Base-by-base conservation (phyloP, 305 asterid species). In the Fraxinus baroniana region DNA sequence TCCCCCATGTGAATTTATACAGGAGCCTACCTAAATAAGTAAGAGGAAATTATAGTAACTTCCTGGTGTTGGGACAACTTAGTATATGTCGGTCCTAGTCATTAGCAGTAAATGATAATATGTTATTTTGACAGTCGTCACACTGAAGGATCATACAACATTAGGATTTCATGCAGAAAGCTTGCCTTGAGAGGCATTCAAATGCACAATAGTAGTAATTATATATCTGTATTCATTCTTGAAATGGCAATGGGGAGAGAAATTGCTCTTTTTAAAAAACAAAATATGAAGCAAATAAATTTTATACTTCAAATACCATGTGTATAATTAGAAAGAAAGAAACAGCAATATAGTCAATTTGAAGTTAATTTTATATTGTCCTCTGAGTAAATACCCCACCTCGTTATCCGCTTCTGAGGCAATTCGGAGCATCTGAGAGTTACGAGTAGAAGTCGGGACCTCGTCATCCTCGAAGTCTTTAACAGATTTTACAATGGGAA, bases 391-490 rank as follows among this genome's bases (percentile, higher is more conserved):
- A 85, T 37, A 35, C 17, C 77, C 10, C 76, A 94, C 98, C 97
- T 96, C 99, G 80, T 76, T 86, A 35, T 96, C 99, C 62, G 90
- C 90, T 82, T 94, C 99, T 0, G 94, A 91, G 74, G 93, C 91
- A 2, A 92, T 88, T 5, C 98, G 99, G 85, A 94, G 90, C 79
- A 94, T 88, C 87, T 92, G 97, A 73, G 94, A 87, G 86, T 93
- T 95, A 55, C 99, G 97, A 52, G 98, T 93, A 75, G 94, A 90
- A 32, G 98, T 88, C 2, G 94, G 94, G 83, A 84, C 86, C 68
- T 97, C 99, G 78, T 96, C 99, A 89, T 96, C 99, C 88, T 96
- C 99, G 71, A 93, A 96, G 28, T 96, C 99, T 89, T 96, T 96
- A 1, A 93, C 79, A 79, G 97, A 93, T 86, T 96, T 96, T 75